A percentile compares a stretch with the other conserved stretches of the same genome.
These are phyloP conservation scores for Thielaviopsis ethacetica DNA, from an alignment of 2,329 filamentous ascomycete genomes.

Conservation along the genomic window DNA sequence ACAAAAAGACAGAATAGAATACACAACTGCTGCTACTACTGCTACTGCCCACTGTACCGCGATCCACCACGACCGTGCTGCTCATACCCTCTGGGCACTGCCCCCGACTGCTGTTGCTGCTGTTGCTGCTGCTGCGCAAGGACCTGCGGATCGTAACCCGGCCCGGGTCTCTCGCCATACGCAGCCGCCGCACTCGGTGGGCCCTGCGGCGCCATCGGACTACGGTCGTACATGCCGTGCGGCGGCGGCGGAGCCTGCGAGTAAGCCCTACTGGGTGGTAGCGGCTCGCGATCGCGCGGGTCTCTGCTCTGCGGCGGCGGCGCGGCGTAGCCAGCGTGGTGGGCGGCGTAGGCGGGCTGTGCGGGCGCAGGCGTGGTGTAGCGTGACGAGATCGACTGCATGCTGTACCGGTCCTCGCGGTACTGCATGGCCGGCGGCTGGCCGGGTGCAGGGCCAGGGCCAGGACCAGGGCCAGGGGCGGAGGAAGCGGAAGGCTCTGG, in stretches of 20 bases:
- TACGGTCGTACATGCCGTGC: constrained; percentile 18
- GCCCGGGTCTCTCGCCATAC: constrained; percentile 19
- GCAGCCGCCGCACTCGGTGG: constrained; percentile 23
- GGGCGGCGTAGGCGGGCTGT: not conserved
- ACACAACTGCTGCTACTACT: not conserved
- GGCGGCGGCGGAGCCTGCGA: constrained; percentile 13
- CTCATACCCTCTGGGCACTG: constrained; percentile 19
- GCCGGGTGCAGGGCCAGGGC: not conserved
- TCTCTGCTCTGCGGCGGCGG: constrained; percentile 1
- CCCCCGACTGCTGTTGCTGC: constrained; percentile 20
- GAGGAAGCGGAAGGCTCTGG: not conserved
- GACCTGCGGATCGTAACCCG: constrained; percentile 19
- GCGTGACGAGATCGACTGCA: not conserved
- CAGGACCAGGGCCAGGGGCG: not conserved
- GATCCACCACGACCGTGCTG: constrained; percentile 24
- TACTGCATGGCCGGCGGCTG: constrained; percentile 1
- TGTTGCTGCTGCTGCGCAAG: constrained; percentile 14
- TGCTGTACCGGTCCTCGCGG: constrained; percentile 8
- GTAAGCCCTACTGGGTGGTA: constrained; percentile 13
- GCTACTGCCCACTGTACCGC: constrained; percentile 2
- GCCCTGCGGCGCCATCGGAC: constrained; percentile 17
- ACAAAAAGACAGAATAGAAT: not conserved
- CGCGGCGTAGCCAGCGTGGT: constrained; percentile 1
- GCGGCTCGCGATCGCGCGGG: constrained; percentile 11
- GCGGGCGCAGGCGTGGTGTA: constrained; percentile 2